Evolutionary conservation across 345 rosid genomes (phyloP), one percentile per base, ranked within the genome.

Genomic region (Pistacia atlantica): DNA sequence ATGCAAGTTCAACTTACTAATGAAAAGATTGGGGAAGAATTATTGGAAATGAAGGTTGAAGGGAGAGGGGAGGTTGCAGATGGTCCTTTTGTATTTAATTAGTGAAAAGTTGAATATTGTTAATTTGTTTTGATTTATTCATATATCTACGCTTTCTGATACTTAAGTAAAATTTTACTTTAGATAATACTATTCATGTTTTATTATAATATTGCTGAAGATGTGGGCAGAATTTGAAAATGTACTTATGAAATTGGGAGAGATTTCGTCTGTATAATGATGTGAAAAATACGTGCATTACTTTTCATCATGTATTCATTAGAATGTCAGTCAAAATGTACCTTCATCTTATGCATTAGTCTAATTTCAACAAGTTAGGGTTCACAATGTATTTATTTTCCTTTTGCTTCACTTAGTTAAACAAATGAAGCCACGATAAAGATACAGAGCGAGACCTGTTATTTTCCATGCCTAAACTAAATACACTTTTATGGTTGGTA

Each of bases 401-500:
- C 54, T 42, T 45, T 59, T 3, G 10, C 57, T 74, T 61, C 38
- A 49, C 67, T 63, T 51, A 13, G 46, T 61, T 17, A 48, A 60
- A 62, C 17, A 55, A 60, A 31, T 61, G 33, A 45, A 64, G 31
- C 38, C 65, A 37, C 17, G 11, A 42, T 1, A 37, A 71, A 57
- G 18, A 8, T 20, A 45, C 18, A 33, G 20, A 12, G 17, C 11
- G 18, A 38, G 31, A 56, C 73, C 11, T 45, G 38, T 56, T 64
- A 2, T 35, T 70, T 45, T 45, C 14, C 56, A 20, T 60, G 18
- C 33, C 17, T 56, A 37, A 70, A 65, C 48, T 60, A 20, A 20
- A 62, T 49, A 28, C n/a, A 6, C 35, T 33, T 71, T 18, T 33
- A 22, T 75, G 66, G 67, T 74, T 67, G 48, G 18, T 67, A 11